These are phyloP conservation scores for Marasmius sp. DNA, from an alignment of 1,284 basidiomycete genomes.

Conservation along the genomic window DNA sequence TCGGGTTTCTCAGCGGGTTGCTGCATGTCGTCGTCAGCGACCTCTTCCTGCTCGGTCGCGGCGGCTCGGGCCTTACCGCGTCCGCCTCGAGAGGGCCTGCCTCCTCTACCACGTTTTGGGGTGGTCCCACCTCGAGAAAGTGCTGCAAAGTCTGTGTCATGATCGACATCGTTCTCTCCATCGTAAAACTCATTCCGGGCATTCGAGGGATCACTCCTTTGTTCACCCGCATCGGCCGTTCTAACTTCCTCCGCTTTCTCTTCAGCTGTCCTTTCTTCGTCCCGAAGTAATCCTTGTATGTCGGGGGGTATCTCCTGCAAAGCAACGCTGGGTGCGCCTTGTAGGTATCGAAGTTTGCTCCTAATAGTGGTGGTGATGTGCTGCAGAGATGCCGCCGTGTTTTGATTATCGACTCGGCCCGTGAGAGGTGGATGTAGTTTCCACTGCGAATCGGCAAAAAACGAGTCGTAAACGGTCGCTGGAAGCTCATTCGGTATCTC, in stretches of 20 bases:
- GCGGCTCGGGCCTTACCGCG: slow-evolving; percentile 3
- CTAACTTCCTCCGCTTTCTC: slow-evolving; percentile 71
- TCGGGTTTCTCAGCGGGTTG: no score
- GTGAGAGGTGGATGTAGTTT: slow-evolving; percentile 92
- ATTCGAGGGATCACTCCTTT: slow-evolving; percentile 47
- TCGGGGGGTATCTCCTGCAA: slow-evolving; percentile 98
- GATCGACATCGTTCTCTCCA: slow-evolving; percentile 68
- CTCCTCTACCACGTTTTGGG: slow-evolving; percentile 4
- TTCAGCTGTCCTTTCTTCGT: slow-evolving; percentile 72
- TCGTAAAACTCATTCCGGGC: slow-evolving; percentile 73
- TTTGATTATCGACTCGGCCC: slow-evolving; percentile 91
- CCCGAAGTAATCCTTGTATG: slow-evolving; percentile 75
- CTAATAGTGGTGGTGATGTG: slow-evolving; percentile 83
- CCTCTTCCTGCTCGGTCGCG: not conserved
- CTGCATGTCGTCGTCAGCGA: no score
- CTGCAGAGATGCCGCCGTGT: slow-evolving; percentile 81
- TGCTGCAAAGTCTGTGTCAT: slow-evolving; percentile 26
- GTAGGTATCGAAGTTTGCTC: slow-evolving; percentile 91
- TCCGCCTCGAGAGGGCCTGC: not conserved
- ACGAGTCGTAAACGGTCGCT: slow-evolving; percentile 87
- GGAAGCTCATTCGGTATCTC: slow-evolving; percentile 87
- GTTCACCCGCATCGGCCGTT: slow-evolving; percentile 59
- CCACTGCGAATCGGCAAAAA: slow-evolving; percentile 90
- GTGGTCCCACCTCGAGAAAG: slow-evolving; percentile 15
- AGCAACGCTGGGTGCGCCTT: slow-evolving; percentile 93